Base-by-base conservation (phyloP, 345 rosid species). In the Populus pruinosa region DNA sequence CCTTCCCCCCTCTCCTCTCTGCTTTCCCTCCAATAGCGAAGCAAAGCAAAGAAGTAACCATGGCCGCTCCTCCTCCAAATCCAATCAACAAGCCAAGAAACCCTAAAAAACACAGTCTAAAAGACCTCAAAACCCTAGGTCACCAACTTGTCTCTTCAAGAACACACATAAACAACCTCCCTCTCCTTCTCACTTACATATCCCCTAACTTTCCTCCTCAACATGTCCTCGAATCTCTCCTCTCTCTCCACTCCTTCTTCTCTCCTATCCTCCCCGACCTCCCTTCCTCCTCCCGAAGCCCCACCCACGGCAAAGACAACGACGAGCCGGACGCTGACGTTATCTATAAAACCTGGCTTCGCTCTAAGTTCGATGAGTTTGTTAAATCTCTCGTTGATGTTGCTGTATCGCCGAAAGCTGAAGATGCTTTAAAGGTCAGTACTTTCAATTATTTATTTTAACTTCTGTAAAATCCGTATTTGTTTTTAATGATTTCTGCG, bases 241-340 rank as follows among this genome's bases (percentile, higher is more conserved):
- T 96, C 85, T 89, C 96, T 21, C 92, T 96, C 67, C 99, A 93
- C 69, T 88, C 99, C 35, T 96, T 96, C 84, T 96, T 92, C 89
- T 83, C 91, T 4, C 90, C 98, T 23, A 84, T 96, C 25, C 91
- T 91, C 76, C 90, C 94, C 21, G 89, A 86, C 76, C 96, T 92
- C 17, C 97, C 98, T 25, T 70, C 91, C 0, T 85, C 90, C 56
- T 80, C 90, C 41, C 36, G 12, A 2, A 77, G n/a, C 43, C 11
- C 21, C 35, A 4, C 12, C 63, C 18, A 41, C 14, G 1, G 5
- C 55, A 69, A 47, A 3, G 44, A 41, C 44, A 38, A 72, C 11
- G 72, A 71, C 62, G 87, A 87, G 50, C 17, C 50, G 50, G 17
- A 47, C 47, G 91, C 91, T 18, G 91, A 90, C 75, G 70, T 78